Base-by-base conservation (phyloP, 2,329 filamentous ascomycete species). In the Trichoderma sp. region DNA sequence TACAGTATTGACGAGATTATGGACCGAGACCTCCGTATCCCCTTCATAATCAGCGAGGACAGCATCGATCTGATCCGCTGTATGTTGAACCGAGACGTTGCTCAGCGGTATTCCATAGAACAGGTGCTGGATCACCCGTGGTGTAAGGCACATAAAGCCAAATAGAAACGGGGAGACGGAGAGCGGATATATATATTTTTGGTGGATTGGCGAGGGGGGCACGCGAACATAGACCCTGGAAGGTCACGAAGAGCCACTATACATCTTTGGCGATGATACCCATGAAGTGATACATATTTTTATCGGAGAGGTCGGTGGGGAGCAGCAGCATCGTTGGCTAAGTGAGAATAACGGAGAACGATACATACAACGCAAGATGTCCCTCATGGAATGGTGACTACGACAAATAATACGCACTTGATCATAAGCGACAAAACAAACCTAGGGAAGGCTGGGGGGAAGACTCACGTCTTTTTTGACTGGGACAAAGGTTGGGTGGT, bases 1-100 rank as follows among this genome's bases (percentile, higher is more conserved):
- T 98, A 98, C 87, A 97, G 93, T 82, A 96, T 98, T 78, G 96
- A 99, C 81, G 96, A 99, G 85, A 99, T 99, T 78, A 97, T 98
- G 89, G 96, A 99, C 80, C 95, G 95, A 78, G 95, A 98, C 76
- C 85, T 99, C 72, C 90, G 96, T 62, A 91, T 99, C 32, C 96
- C 96, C 0, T 98, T 93, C 80, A 88, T 92, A 39, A 90, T 95
- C 84, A 94, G 93, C 80, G 94, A 98, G 74, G 92, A 95, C 75
- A 97, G 94, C 81, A 97, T 99, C 75, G 92, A 98, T 77, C 86
- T 99, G 67, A 92, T 99, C 74, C 90, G 94, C 55, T 87, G 91
- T 79, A 98, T 99, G 96, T 89, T 99, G 32, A 90, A 98, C 80
- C 91, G 96, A 50, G 92, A 98, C 79, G 93, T 98, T 11, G 89